Conservation (phyloP, 2,329 filamentous ascomycete species). For the Claviceps lovelessii region DNA sequence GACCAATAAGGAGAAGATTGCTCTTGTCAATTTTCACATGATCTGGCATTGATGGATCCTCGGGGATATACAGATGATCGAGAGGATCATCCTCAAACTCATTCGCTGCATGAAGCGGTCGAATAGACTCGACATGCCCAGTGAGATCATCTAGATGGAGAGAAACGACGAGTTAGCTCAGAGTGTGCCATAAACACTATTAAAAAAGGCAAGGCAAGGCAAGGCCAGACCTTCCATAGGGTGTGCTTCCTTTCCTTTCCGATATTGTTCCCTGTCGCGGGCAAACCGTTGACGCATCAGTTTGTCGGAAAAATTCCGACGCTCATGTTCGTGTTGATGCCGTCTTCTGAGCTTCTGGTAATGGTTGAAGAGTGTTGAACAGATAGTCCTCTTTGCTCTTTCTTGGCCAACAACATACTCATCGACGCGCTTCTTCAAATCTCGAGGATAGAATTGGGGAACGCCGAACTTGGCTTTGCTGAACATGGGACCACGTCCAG, state of each 20-base stretch:
- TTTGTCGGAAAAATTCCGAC: slow-evolving; percentile 45
- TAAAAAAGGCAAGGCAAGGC: too few species aligned
- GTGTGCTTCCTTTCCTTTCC: slow-evolving; percentile 45
- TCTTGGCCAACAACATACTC: slow-evolving; percentile 95
- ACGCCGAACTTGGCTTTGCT: slow-evolving; percentile 42
- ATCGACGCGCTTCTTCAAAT: slow-evolving; percentile 81
- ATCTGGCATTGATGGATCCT: slow-evolving; percentile 28
- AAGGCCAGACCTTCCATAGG: slow-evolving; percentile 58
- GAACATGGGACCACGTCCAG: slow-evolving; percentile 46
- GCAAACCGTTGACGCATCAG: slow-evolving; percentile 55
- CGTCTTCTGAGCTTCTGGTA: slow-evolving; percentile 76
- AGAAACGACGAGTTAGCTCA: slow-evolving; percentile 19
- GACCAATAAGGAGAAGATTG: slow-evolving; percentile 79
- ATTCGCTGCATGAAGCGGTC: slow-evolving; percentile 24
- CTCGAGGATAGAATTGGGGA: slow-evolving; percentile 48
- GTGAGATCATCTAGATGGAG: slow-evolving; percentile 38
- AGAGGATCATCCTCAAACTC: slow-evolving; percentile 18
- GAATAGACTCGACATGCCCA: slow-evolving; percentile 34
- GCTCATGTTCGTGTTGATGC: slow-evolving; percentile 60
- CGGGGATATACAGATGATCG: slow-evolving; percentile 33
- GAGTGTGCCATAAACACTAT: not conserved
- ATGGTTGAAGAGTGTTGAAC: slow-evolving; percentile 89
- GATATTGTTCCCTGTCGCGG: slow-evolving; percentile 47
- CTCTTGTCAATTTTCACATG: slow-evolving; percentile 81
- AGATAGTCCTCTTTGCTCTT: slow-evolving; percentile 83